These are phyloP conservation scores for Neoarthrinium moseri DNA, from an alignment of 2,329 filamentous ascomycete genomes.

Conservation along the genomic window DNA sequence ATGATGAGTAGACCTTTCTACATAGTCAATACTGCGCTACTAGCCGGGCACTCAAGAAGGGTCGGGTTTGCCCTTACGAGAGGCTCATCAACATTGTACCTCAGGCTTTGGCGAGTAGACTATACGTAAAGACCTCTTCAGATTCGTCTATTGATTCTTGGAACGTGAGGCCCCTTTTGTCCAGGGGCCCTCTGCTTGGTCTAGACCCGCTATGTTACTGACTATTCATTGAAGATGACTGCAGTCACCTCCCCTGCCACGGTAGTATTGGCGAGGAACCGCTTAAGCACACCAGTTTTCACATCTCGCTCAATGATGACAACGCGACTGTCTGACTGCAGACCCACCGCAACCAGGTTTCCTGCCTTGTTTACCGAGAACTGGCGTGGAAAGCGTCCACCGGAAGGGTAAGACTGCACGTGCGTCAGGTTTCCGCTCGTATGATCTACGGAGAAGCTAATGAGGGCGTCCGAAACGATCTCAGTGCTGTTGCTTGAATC, in stretches of 20 bases:
- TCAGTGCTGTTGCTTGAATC: slow-evolving; percentile 39
- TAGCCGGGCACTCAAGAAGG: too few species aligned
- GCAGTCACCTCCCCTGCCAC: slow-evolving; percentile 45
- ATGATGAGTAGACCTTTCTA: not conserved
- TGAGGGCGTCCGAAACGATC: slow-evolving; percentile 62
- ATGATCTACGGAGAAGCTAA: slow-evolving; percentile 57
- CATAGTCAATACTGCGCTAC: too few species aligned
- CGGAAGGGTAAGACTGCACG: slow-evolving; percentile 59
- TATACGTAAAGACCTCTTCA: too few species aligned
- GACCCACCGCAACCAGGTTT: slow-evolving; percentile 61
- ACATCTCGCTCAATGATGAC: slow-evolving; percentile 61
- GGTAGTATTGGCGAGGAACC: slow-evolving; percentile 40
- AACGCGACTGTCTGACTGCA: slow-evolving; percentile 61
- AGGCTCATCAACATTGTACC: too few species aligned
- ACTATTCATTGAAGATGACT: slow-evolving; percentile 45
- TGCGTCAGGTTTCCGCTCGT: slow-evolving; percentile 54
- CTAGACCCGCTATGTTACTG: too few species aligned
- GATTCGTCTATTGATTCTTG: too few species aligned
- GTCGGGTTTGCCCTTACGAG: too few species aligned
- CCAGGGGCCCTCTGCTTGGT: too few species aligned
- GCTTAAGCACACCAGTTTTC: slow-evolving; percentile 54
- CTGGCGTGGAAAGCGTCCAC: slow-evolving; percentile 65
- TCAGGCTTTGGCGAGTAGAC: not conserved
- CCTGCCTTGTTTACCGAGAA: slow-evolving; percentile 67
- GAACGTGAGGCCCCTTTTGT: too few species aligned